Conservation (phyloP, 2,329 filamentous ascomycete species). For the Trichoderma aggressivum region DNA sequence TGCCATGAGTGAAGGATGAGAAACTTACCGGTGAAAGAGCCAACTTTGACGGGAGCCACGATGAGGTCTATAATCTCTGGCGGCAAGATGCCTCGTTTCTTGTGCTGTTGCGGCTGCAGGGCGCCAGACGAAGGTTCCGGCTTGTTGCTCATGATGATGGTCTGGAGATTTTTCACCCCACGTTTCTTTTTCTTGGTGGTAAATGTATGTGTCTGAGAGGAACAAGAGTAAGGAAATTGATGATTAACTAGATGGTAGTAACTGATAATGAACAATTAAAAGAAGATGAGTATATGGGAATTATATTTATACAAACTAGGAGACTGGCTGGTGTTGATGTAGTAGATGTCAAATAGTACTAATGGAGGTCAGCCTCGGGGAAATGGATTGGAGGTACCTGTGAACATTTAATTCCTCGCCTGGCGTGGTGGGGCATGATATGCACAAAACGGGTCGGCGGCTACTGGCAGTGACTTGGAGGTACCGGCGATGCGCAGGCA, state of each 20-base stretch:
- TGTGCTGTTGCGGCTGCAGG: slow-evolving; percentile 23
- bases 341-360: neutral
- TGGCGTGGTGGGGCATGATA: slow-evolving; percentile 8
- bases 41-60: slow-evolving; percentile 54
- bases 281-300: too few species aligned
- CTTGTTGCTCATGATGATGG: slow-evolving; percentile 11
- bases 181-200: neutral
- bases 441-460: slow-evolving; percentile 19
- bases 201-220: neutral
- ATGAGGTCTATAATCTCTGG: slow-evolving; percentile 45
- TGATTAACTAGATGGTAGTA: neutral
- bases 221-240: neutral
- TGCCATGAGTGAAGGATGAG: neutral
- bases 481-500: neutral
- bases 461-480: neutral
- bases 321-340: neutral
- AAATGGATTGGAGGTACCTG: neutral
- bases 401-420: slow-evolving; percentile 8
- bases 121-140: neutral
- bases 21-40: slow-evolving; percentile 53
- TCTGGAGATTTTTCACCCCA: neutral
- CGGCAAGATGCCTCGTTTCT: slow-evolving; percentile 38
- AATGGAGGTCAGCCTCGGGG: neutral
- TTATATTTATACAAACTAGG: neutral
- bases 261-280: neutral